Evolutionary conservation across 495 filamentous ascomycete genomes (phyloP).

Genomic region (Penicillium verhagenii): DNA sequence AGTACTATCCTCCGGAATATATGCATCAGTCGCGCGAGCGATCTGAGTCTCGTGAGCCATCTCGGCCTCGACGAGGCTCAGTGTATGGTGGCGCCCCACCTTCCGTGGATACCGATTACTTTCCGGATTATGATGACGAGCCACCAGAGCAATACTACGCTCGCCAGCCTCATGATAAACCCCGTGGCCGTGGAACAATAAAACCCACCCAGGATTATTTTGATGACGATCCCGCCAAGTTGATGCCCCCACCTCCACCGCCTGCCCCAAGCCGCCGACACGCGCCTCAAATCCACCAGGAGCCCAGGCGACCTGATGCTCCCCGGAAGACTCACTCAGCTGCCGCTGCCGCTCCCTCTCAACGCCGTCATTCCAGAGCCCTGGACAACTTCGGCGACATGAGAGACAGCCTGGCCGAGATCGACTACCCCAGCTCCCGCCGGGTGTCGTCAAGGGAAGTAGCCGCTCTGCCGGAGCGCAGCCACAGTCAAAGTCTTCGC

Average conservation of each 20-base stretch:
- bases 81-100: slow-evolving; percentile 32
- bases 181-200: slow-evolving; percentile 10
- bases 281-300: slow-evolving; percentile 37
- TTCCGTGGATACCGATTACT: slow-evolving; percentile 18
- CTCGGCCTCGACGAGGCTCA: slow-evolving; percentile 32
- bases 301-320: slow-evolving; percentile 20
- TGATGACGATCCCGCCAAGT: slow-evolving; percentile 44
- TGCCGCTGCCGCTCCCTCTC: slow-evolving; percentile 24
- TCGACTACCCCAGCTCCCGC: slow-evolving; percentile 29
- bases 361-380: slow-evolving; percentile 33
- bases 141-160: slow-evolving; percentile 20
- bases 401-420: slow-evolving; percentile 30
- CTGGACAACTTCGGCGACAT: slow-evolving; percentile 35
- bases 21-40: slow-evolving; percentile 29
- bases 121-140: slow-evolving; percentile 32
- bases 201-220: slow-evolving; percentile 24
- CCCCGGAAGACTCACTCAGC: slow-evolving; percentile 31
- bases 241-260: slow-evolving; percentile 43
- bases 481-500: slow-evolving; percentile 35
- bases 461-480: slow-evolving; percentile 33
- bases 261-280: slow-evolving; percentile 25
- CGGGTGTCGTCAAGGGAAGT: slow-evolving; percentile 31
- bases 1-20: slow-evolving; percentile 18
- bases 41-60: slow-evolving; percentile 34
- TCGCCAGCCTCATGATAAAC: slow-evolving; percentile 3